phyloP scores from a whole-genome alignment of 2,329 filamentous ascomycete genomes.

The Plectosphaerella sp. region DNA sequence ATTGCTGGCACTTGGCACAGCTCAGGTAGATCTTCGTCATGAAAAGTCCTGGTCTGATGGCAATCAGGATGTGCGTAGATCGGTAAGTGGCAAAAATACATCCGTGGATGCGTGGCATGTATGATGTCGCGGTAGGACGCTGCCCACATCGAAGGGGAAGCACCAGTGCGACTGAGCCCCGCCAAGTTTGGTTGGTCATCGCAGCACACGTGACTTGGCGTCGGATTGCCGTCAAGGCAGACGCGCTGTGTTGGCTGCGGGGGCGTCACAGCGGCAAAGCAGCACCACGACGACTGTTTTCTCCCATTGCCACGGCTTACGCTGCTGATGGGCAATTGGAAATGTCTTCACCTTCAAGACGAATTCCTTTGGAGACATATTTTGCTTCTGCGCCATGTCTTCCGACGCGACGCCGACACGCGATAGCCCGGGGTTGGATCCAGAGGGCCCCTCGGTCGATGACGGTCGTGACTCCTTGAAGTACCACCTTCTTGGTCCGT shows the following conservation, averaged over 20 bases:
- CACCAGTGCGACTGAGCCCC: too few relatives aligned
- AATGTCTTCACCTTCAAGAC: not conserved
- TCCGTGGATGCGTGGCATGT: too few relatives aligned
- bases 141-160: too few relatives aligned
- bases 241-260: not conserved
- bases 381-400: slow-evolving; percentile 11
- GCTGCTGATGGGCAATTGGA: not conserved
- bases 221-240: not conserved
- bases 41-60: too few relatives aligned
- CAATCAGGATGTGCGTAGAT: too few relatives aligned
- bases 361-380: not conserved
- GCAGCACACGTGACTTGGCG: not conserved
- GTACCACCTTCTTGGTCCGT: slow-evolving; percentile 85
- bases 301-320: too few relatives aligned
- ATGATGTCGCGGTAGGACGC: too few relatives aligned
- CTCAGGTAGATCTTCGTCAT: too few relatives aligned
- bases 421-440: not conserved
- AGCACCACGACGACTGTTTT: not conserved
- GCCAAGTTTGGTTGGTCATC: too few relatives aligned
- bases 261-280: not conserved
- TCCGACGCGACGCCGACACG: not conserved
- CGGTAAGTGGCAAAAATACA: too few relatives aligned
- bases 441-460: not conserved
- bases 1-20: too few relatives aligned
- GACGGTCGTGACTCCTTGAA: slow-evolving; percentile 62